A percentile compares a stretch with the other conserved stretches of the same genome.
phyloP scores from a whole-genome alignment of 2,329 filamentous ascomycete species.

The Fulvia fulva region DNA sequence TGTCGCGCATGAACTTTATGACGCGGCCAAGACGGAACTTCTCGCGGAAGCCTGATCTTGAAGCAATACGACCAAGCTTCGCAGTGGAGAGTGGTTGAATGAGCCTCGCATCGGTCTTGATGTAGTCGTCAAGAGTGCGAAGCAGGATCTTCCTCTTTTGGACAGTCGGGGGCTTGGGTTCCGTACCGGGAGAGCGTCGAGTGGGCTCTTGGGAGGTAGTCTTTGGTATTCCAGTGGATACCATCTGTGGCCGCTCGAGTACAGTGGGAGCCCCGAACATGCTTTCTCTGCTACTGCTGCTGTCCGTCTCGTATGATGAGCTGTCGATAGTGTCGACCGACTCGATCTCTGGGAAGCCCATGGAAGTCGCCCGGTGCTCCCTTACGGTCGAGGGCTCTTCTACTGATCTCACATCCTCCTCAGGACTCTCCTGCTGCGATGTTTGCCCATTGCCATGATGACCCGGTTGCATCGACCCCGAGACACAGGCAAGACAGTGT shows the following conservation, averaged over 20 bases:
- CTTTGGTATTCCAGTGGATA: neutral
- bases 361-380: too few relatives aligned
- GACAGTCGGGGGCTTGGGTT: neutral
- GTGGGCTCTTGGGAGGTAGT: neutral
- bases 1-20: neutral
- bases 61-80: neutral
- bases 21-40: neutral
- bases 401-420: too few relatives aligned
- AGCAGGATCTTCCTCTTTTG: neutral
- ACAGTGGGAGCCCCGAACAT: neutral
- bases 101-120: neutral
- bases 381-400: too few relatives aligned
- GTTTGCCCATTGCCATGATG: too few relatives aligned
- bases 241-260: neutral
- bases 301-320: neutral
- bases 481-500: too few relatives aligned
- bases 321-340: too few relatives aligned
- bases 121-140: neutral
- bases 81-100: neutral
- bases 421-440: too few relatives aligned
- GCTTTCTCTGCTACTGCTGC: neutral
- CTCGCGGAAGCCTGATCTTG: neutral
- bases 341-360: too few relatives aligned
- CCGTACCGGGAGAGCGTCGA: neutral
- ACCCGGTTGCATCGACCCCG: too few relatives aligned